phyloP scores from a whole-genome alignment of 208 protist species.

The Lotmaria passim region DNA sequence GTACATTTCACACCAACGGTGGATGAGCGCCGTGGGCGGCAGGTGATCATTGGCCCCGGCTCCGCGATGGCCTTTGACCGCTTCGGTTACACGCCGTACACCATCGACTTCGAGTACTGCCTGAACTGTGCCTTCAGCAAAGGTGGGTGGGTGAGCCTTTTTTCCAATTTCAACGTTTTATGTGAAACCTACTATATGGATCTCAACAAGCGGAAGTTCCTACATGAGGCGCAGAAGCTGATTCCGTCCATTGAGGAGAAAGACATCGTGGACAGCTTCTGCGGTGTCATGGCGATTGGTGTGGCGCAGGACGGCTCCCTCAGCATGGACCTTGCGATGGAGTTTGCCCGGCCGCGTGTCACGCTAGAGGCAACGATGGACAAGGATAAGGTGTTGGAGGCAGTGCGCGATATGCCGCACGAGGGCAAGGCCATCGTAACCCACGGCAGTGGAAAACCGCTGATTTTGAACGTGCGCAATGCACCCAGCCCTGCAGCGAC shows the following conservation, averaged over 20 bases:
- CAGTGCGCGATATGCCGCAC: conserved; percentile 31
- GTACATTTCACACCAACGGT: conserved; percentile 89
- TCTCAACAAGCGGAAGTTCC: conserved; percentile 55
- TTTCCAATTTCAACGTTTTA: conserved; percentile 57
- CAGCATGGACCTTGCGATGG: conserved; percentile 76
- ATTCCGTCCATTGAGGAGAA: conserved; percentile 66
- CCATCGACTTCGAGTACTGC: conserved; percentile 75
- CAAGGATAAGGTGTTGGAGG: conserved; percentile 50
- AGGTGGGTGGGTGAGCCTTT: conserved; percentile 73
- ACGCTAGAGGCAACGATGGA: conserved; percentile 47
- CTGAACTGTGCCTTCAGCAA: conserved; percentile 70
- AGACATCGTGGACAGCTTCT: conserved; percentile 78
- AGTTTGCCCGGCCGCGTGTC: conserved; percentile 66
- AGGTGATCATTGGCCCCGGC: conserved; percentile 86
- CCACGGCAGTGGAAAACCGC: conserved; percentile 30
- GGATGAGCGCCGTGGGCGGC: conserved; percentile 67
- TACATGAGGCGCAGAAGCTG: conserved; percentile 73
- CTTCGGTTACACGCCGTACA: conserved; percentile 87
- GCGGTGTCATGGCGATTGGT: conserved; percentile 76
- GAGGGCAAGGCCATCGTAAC: neutral
- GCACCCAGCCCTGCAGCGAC: conserved; percentile 90
- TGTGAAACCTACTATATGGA: conserved; percentile 74
- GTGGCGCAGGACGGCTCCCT: conserved; percentile 60
- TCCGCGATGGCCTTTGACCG: conserved; percentile 72
- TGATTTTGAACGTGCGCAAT: conserved; percentile 91